Base-by-base conservation (phyloP, 2,329 filamentous ascomycete genomes). In the Podosphaera xanthii region DNA sequence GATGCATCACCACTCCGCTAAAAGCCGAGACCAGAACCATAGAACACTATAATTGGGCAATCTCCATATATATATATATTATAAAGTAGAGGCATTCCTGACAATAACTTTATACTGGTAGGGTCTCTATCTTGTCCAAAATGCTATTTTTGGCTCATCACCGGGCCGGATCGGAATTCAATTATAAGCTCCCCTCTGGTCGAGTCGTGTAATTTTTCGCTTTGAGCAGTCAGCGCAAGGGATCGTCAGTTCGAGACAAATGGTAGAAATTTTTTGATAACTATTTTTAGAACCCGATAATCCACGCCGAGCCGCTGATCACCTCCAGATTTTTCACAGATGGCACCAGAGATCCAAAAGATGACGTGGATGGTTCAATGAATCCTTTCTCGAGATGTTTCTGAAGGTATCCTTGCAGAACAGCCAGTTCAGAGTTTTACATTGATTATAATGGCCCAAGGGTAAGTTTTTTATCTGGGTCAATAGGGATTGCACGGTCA, bases 361-460 rank as follows among this genome's bases (percentile, higher is more conserved):
- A 42, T 5, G 52, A 57, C 14, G 10, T 5, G 3, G 22, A 49
- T 22, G 38, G 35, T 36, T 56, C 9, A 6, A 60, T 57, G 31
- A 60, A 60, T 50, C 53, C 59, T 42, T 60, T 60, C 3, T 22
- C 14, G 4, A 60, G 38, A 30, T 49, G 57, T 30, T 60, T 53
- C 36, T 57, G 40, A 8, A 60, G 34, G 38, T 48, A 58, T 46
- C 58, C 34, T 14, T n/a, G 1, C 4, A 60, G 34, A 12, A 9
- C 2, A 30, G n/a, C 22, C 3, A 60, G 44, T 33, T 58, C 55
- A 3, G 33, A 31, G 31, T 52, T 34, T 3, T 14, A 52, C 22
- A 52, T 52, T 8, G 48, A 52, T 30, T 52, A 52, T 12, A 52
- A 4, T 34, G 48, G 48, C 31, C 48, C 48, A 12, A 52, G n/a